Evolutionary conservation across 441 rosid species (phyloP).

Genomic region (Pelargonium cotyledonis): DNA sequence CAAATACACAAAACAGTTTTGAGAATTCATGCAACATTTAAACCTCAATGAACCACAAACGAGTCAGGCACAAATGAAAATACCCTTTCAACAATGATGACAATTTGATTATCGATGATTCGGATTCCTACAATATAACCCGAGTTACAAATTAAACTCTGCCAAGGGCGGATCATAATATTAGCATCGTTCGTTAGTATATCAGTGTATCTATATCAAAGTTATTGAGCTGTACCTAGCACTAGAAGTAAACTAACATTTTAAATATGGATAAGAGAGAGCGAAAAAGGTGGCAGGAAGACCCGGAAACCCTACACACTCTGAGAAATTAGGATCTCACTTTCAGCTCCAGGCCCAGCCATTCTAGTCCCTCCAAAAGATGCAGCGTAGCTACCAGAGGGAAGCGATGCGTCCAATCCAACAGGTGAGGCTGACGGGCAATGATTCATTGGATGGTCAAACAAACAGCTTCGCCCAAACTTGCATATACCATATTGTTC

Average conservation of each 20-base stretch:
- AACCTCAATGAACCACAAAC: too few species aligned
- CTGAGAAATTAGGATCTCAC: background rate
- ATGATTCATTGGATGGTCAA: constrained; percentile 22
- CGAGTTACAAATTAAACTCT: too few species aligned
- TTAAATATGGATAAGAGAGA: background rate
- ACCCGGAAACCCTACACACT: background rate
- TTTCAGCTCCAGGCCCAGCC: background rate
- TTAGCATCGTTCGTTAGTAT: too few species aligned
- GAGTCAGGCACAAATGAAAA: too few species aligned
- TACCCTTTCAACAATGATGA: too few species aligned
- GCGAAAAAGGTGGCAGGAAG: too few species aligned
- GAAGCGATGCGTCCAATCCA: background rate
- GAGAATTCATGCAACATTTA: too few species aligned
- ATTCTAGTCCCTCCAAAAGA: constrained; percentile 5
- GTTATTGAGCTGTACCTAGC: background rate
- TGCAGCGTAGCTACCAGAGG: background rate
- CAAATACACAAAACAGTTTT: too few species aligned
- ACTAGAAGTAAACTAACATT: background rate
- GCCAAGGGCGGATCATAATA: too few species aligned
- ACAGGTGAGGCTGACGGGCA: background rate
- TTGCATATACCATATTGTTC: constrained; percentile 20
- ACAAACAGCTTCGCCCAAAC: constrained; percentile 24
- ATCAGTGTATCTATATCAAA: too few species aligned
- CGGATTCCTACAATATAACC: too few species aligned
- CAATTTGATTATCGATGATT: too few species aligned